Evolutionary conservation across 2,329 filamentous ascomycete genomes (phyloP), one percentile per base, ranked within the genome.

Genomic region (Microdochium paspali): DNA sequence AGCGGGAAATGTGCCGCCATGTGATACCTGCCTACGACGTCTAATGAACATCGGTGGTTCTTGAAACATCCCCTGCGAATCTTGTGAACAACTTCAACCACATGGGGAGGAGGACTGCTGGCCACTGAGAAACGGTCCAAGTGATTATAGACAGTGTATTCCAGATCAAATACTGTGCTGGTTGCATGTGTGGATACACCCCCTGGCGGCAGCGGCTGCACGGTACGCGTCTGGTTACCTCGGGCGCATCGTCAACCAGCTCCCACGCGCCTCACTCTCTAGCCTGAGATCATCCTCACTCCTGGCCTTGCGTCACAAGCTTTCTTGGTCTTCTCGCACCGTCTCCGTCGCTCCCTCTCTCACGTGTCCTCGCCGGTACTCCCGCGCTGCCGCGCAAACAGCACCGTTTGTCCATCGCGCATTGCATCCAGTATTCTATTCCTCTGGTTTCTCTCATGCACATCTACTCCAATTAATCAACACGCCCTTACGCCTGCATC

Each of bases 151-250:
- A 28, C 7, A 21, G 35, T 20, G 35, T 18, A 21, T 21, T 18
- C 6, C 15, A 21, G 3, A 10, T 3, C 35, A 20, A 9, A 40
- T 20, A 18, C 13, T 40, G 6, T 21, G 35, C 18, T 40, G 35
- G 18, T 18, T 5, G 4, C 12, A 28, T n/a, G 18, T n/a, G n/a
- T 5, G 12, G 18, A 20, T 20, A 40, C 35, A 20, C 15, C 35
- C 35, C 35, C 35, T 40, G 35, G 35, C 35, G n/a, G 35, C 18
- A 18, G 35, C 35, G 35, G 35, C 10, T 32, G 44, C 49, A 48
- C 49, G 49, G 49, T 50, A 48, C 49, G 49, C 49, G 49, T 50
- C 49, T 50, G 44, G 39, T 23, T 35, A 35, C 31, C 25, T 35
- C 42, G 32, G 23, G 26, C 42, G 30, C 35, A 44, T 40, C 42